Evolutionary conservation across 495 filamentous ascomycete species (phyloP).

Genomic region (Elaphomyces granulatus): DNA sequence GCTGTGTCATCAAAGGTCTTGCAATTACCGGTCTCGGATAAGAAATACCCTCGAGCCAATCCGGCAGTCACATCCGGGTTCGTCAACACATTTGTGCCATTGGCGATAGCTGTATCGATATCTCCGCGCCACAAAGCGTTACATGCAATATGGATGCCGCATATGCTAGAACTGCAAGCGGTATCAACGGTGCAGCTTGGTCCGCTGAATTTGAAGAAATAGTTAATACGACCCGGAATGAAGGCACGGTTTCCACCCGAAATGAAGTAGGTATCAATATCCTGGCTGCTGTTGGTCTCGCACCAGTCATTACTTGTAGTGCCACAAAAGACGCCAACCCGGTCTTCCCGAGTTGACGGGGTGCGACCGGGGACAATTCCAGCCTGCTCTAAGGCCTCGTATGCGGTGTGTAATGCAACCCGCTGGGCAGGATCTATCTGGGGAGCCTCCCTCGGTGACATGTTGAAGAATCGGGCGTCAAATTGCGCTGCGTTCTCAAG

Average conservation of each 20-base stretch:
- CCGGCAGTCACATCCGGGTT: slow-evolving; percentile 31
- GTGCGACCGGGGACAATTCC: slow-evolving; percentile 20
- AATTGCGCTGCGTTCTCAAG: slow-evolving; percentile 25
- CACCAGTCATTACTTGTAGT: slow-evolving; percentile 22
- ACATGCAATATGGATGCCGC: slow-evolving; percentile 23
- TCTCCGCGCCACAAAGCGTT: slow-evolving; percentile 25
- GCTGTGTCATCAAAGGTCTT: slow-evolving; percentile 34
- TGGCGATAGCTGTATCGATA: slow-evolving; percentile 32
- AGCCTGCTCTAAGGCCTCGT: slow-evolving; percentile 27
- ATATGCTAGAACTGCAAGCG: slow-evolving; percentile 32
- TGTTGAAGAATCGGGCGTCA: slow-evolving; percentile 29
- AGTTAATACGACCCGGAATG: slow-evolving; percentile 26
- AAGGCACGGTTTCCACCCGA: slow-evolving; percentile 25
- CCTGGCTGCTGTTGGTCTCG: slow-evolving; percentile 21
- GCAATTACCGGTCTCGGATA: slow-evolving; percentile 28
- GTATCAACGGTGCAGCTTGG: slow-evolving; percentile 28
- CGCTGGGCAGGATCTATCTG: slow-evolving; percentile 25
- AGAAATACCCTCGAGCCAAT: slow-evolving; percentile 23
- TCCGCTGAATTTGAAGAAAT: slow-evolving; percentile 30
- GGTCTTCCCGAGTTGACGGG: slow-evolving; percentile 16
- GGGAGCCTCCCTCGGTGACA: slow-evolving; percentile 25
- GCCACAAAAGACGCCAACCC: slow-evolving; percentile 25
- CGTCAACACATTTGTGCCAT: slow-evolving; percentile 30
- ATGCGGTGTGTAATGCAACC: slow-evolving; percentile 20
- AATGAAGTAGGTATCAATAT: slow-evolving; percentile 29